Conservation (phyloP, 2,329 filamentous ascomycete genomes). For the Diaporthe vaccinii region DNA sequence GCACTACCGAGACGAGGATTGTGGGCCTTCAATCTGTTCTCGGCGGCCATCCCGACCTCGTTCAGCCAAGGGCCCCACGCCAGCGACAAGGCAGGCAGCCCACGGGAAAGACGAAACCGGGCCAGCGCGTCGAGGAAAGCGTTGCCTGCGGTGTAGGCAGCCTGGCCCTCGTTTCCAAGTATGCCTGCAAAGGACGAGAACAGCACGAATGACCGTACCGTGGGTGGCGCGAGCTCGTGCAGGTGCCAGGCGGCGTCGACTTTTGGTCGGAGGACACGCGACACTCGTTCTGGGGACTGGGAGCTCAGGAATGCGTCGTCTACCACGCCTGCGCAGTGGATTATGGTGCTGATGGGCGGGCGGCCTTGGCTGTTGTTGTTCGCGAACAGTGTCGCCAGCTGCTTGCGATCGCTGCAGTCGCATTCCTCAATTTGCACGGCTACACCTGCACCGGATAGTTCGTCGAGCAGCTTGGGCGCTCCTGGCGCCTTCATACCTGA, state of each 20-base stretch:
- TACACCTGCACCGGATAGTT: neutral
- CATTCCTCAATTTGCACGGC: neutral
- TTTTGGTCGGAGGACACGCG: slow-evolving; percentile 9
- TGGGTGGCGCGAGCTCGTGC: slow-evolving; percentile 5
- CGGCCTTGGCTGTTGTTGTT: neutral
- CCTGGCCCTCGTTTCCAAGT: slow-evolving; percentile 13
- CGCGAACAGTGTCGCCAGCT: neutral
- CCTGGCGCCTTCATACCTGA: neutral
- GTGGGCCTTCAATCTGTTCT: slow-evolving; percentile 5
- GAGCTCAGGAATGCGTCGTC: slow-evolving; percentile 12
- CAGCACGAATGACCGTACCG: neutral
- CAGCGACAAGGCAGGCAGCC: slow-evolving; percentile 14
- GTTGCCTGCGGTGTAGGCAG: neutral
- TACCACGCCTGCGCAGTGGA: neutral
- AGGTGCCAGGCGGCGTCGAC: slow-evolving; percentile 29
- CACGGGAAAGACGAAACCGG: neutral
- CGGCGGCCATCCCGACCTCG: slow-evolving; percentile 2
- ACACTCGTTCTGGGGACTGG: neutral
- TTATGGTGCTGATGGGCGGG: neutral
- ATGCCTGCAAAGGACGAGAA: slow-evolving; percentile 16
- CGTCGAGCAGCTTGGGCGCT: neutral
- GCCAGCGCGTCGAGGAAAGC: slow-evolving; percentile 10
- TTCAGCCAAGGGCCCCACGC: slow-evolving; percentile 20
- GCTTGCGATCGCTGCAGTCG: slow-evolving; percentile 4
- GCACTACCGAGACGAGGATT: neutral